phyloP scores from a whole-genome alignment of 2,329 filamentous ascomycete species.

The Verticillium longisporum region DNA sequence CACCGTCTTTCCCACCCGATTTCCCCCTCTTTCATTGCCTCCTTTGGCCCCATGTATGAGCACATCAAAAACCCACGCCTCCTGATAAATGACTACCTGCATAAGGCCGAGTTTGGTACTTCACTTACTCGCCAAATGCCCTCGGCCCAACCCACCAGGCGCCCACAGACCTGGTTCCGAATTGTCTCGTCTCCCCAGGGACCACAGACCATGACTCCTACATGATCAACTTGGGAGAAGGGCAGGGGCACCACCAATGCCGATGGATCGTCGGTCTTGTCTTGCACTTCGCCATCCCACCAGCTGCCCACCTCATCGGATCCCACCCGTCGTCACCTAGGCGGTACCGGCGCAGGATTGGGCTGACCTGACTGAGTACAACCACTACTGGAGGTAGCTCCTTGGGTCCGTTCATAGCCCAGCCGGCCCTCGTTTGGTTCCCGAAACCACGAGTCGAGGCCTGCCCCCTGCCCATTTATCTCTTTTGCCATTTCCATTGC shows the following conservation, averaged over 20 bases:
- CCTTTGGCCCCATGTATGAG: no score
- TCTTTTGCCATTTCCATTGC: neutral
- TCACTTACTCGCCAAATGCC: neutral
- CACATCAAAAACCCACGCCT: no score
- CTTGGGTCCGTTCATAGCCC: no score
- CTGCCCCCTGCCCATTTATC: constrained; percentile 6
- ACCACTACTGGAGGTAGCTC: no score
- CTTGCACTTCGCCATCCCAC: neutral
- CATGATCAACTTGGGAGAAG: neutral
- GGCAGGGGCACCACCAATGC: neutral
- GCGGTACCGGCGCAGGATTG: neutral
- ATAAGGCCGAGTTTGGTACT: neutral
- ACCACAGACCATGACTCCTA: neutral
- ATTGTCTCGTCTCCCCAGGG: neutral
- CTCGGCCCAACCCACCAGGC: neutral
- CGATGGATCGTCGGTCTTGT: neutral
- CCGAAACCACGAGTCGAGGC: constrained; percentile 13
- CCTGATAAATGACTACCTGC: no score
- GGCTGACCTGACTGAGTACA: neutral
- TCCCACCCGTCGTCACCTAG: neutral
- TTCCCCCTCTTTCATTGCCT: no score
- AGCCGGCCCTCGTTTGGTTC: constrained; percentile 7
- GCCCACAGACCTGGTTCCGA: neutral
- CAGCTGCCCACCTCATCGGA: neutral
- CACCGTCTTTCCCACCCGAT: no score